Evolutionary conservation across 306 rosid genomes (phyloP), one percentile per base, ranked within the genome.

Genomic region (Cicer yamashitae): DNA sequence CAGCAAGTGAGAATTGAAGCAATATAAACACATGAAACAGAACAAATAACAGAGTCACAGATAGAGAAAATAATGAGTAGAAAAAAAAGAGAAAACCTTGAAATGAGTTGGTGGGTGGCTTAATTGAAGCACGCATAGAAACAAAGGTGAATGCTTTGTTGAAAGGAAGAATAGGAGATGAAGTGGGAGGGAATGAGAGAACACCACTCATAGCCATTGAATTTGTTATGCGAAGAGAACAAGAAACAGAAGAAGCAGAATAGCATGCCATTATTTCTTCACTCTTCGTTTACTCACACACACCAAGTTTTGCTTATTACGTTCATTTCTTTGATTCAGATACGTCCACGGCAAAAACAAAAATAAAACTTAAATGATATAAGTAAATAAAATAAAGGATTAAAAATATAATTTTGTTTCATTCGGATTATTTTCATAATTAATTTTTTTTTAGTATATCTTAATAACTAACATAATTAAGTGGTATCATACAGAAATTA

Each of bases 161-260:
- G 40, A 73, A 62, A 77, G 60, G 83, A 79, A 52, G 75, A 15
- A 64, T 18, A 22, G 41, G 38, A 75, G 18, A 72, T 10, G 68
- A 66, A 17, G 75, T 84, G 60, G 87, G 88, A 5, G 85, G 64
- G 73, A 65, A 74, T 46, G 87, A 86, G 76, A 86, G 84, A 38
- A 84, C 60, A 83, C 84, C 80, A 79, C 76, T 82, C 53, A 83
- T 71, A 10, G 90, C 78, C 75, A 84, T 84, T 11, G 90, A 82
- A 78, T 72, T 88, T 69, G 84, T 61, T 79, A 77, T 72, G 63
- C 59, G 86, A 70, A 84, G 86, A 60, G 83, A 82, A 62, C 86
- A 80, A 60, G 97, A 81, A 79, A 87, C 82, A 62, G 96, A 81
- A 77, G 85, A 54, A 77, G 66, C 78, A 40, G 80, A 76, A 43